Conservation (phyloP, 768 basidiomycete genomes). For the Pulveroboletus ravenelii region DNA sequence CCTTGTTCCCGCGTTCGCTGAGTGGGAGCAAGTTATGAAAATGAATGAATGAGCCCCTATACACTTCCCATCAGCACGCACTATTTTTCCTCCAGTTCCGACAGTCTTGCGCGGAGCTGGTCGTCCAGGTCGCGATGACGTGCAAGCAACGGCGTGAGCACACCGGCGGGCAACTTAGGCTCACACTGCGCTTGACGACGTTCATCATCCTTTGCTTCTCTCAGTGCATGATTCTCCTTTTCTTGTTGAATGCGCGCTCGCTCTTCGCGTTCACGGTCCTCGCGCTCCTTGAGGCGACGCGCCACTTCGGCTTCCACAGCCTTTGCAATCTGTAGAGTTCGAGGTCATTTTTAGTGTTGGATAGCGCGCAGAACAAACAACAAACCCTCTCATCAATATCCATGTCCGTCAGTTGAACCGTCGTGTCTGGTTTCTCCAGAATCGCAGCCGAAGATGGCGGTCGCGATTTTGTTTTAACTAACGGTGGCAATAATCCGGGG, state of each 20-base stretch:
- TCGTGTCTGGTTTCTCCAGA: slow-evolving; percentile 12
- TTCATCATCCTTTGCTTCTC: slow-evolving; percentile 14
- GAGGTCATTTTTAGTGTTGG: not conserved
- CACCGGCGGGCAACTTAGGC: slow-evolving; percentile 29
- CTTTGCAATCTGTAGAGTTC: slow-evolving; percentile 51
- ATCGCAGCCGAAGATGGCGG: slow-evolving; percentile 13
- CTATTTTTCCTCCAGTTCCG: slow-evolving; percentile 72
- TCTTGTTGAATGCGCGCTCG: slow-evolving; percentile 21
- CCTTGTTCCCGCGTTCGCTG: slow-evolving; percentile 61
- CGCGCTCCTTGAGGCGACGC: slow-evolving; percentile 50
- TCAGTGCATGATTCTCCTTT: slow-evolving; percentile 22
- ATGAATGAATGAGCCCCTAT: slow-evolving; percentile 13
- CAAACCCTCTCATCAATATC: slow-evolving; percentile 71
- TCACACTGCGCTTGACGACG: slow-evolving; percentile 6
- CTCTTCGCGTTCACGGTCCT: slow-evolving; percentile 33
- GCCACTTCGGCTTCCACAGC: slow-evolving; percentile 74
- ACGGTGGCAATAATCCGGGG: slow-evolving; percentile 19
- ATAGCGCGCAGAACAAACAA: not conserved
- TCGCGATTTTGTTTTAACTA: slow-evolving; percentile 19
- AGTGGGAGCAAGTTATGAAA: not conserved
- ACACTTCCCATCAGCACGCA: slow-evolving; percentile 33
- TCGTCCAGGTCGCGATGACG: slow-evolving; percentile 66
- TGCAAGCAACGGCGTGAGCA: slow-evolving; percentile 59
- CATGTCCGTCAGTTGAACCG: slow-evolving; percentile 48
- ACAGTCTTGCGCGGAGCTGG: slow-evolving; percentile 57